Percentiles rank a stretch among this genome's conserved stretches.
Conservation (phyloP, 345 rosid species). For the Aquilaria malaccensis region DNA sequence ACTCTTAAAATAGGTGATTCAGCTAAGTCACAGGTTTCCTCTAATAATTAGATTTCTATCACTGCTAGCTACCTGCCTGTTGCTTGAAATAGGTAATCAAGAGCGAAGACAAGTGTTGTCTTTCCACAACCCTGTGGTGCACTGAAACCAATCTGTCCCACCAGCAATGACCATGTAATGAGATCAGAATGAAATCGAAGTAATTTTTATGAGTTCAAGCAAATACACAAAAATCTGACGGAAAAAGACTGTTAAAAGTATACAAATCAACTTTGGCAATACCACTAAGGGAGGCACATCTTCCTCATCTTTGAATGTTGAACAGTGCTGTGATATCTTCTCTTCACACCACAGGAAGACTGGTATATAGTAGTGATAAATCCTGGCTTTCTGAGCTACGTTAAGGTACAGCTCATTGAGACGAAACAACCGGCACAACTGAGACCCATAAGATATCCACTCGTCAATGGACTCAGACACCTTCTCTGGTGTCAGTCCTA, state of each 20-base stretch:
- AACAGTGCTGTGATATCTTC: conserved; percentile 58
- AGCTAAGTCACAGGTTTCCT: conserved; percentile 5
- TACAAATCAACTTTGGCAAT: conserved; percentile 9
- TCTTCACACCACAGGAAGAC: conserved; percentile 93
- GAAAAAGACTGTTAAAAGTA: background rate
- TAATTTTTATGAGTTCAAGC: background rate
- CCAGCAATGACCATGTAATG: conserved; percentile 3
- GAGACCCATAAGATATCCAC: conserved; percentile 65
- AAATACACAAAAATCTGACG: background rate
- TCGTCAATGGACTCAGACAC: conserved; percentile 70
- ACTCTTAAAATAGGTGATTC: conserved; percentile 1
- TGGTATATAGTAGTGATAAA: conserved; percentile 89
- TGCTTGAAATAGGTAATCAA: conserved; percentile 65
- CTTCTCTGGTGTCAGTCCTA: conserved; percentile 49
- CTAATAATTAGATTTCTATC: conserved; percentile 10
- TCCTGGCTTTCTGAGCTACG: conserved; percentile 62
- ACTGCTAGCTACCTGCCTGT: conserved; percentile 57
- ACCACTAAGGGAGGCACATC: conserved; percentile 93
- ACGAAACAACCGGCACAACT: conserved; percentile 60
- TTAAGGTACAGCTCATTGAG: conserved; percentile 65
- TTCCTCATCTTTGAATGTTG: conserved; percentile 60
- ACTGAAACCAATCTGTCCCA: conserved; percentile 86
- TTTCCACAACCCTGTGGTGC: conserved; percentile 99
- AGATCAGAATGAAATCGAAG: conserved; percentile 5
- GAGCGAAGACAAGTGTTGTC: conserved; percentile 96